Conservation (phyloP, 2,329 filamentous ascomycete genomes). For the Talaromyces sp. region DNA sequence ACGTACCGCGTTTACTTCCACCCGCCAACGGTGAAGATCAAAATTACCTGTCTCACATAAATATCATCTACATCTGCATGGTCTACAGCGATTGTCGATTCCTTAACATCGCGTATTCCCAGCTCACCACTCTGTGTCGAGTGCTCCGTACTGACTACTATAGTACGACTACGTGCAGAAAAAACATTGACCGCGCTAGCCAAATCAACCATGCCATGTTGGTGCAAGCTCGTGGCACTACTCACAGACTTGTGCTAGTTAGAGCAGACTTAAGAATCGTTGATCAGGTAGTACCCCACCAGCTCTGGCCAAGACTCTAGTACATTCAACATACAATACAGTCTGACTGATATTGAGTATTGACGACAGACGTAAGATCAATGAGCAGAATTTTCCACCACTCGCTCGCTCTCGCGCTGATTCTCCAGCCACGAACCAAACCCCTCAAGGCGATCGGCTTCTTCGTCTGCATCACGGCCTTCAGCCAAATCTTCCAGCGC, state of each 20-base stretch:
- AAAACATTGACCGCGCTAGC: conserved; percentile 13
- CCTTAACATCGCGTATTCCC: too few relatives aligned
- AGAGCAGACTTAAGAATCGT: not conserved
- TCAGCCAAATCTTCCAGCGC: conserved; percentile 48
- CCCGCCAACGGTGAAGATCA: not conserved
- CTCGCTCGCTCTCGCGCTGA: conserved; percentile 21
- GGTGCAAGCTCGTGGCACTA: not conserved
- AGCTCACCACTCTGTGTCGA: too few relatives aligned
- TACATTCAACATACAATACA: not conserved
- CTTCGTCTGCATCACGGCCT: conserved; percentile 44
- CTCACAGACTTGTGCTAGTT: not conserved
- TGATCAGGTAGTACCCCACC: conserved; percentile 2
- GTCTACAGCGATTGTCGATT: not conserved
- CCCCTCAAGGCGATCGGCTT: conserved; percentile 43
- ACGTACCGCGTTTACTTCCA: not conserved
- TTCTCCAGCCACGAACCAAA: conserved; percentile 50
- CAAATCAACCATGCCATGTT: conserved; percentile 10
- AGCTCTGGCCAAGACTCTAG: conserved; percentile 8
- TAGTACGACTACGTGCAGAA: too few relatives aligned
- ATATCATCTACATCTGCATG: not conserved
- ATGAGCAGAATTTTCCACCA: conserved; percentile 23
- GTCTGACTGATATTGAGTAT: not conserved
- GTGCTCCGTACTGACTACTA: too few relatives aligned
- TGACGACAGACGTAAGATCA: not conserved
- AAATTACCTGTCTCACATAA: too few relatives aligned